Evolutionary conservation across 108 stramenopile species (phyloP).

Genomic region (Nitzschia sp.): DNA sequence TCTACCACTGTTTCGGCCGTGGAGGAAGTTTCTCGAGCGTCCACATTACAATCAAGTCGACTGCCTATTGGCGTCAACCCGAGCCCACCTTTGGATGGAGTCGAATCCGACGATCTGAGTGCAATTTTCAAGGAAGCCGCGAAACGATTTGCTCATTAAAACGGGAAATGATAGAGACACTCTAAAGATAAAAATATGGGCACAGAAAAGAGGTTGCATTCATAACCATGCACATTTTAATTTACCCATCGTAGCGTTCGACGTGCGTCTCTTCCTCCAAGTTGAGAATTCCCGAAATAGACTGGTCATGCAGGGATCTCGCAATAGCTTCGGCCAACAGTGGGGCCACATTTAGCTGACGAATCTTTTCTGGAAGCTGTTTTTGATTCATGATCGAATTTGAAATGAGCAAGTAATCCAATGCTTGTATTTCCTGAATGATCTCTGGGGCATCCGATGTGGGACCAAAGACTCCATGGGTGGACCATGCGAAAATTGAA

Average conservation of each 20-base stretch:
- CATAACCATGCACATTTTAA: background rate
- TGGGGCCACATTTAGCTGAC: constrained; percentile 85
- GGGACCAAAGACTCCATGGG: constrained; percentile 82
- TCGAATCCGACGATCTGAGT: constrained; percentile 24
- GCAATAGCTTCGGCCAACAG: constrained; percentile 87
- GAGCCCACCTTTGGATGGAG: constrained; percentile 9
- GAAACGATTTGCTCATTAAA: constrained; percentile 5
- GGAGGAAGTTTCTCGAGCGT: constrained; percentile 18
- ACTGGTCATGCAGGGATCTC: constrained; percentile 72
- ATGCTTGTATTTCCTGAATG: constrained; percentile 53
- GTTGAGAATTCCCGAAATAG: constrained; percentile 73
- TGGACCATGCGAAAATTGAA: constrained; percentile 84
- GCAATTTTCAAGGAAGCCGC: constrained; percentile 24
- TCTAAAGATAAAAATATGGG: background rate
- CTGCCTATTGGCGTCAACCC: constrained; percentile 14
- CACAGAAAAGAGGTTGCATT: background rate
- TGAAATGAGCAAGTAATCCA: constrained; percentile 81
- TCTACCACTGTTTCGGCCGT: background rate
- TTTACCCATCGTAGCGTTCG: constrained; percentile 50
- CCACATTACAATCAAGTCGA: constrained; percentile 17
- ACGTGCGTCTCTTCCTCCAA: constrained; percentile 39
- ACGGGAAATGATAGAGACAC: background rate
- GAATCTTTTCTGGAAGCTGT: constrained; percentile 67
- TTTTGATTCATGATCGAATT: constrained; percentile 62
- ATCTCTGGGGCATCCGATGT: constrained; percentile 46